Evolutionary conservation across 2,329 filamentous ascomycete genomes (phyloP), one percentile per base, ranked within the genome.

Genomic region (Colletotrichum sp.): DNA sequence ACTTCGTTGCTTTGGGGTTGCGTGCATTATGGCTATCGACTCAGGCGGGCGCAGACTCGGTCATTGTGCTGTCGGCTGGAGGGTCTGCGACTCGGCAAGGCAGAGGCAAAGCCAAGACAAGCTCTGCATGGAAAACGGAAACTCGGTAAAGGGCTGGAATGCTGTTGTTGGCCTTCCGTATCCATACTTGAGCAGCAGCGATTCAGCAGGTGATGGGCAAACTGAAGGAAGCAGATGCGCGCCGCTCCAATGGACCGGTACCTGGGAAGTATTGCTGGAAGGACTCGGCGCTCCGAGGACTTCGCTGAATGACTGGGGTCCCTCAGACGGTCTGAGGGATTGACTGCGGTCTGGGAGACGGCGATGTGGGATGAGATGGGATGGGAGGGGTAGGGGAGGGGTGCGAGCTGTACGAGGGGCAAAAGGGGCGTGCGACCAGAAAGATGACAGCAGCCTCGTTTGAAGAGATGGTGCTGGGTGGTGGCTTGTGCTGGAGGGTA

Each of bases 191-290:
- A 61, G 59, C 59, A 61, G 59, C 59, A 32, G 34, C 61, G 61
- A 64, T 39, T 67, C 27, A 22, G 32, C 32, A 64, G 44, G 36
- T 28, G 28, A 32, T 15, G 28, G 27, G 22, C 60, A 48, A 48
- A 27, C 34, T 28, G 32, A 48, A 28, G 60, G 15, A 36, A 34
- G 36, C 36, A 52, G 57, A 27, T 30, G 28, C 32, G 72, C 63
- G 69, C 68, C 61, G 73, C 69, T 75, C 69, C 73, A 72, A 36
- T 27, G 64, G 64, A 72, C 73, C 73, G 73, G 73, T 75, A 75
- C 69, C 59, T 70, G 68, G 68, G 60, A 70, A 70, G 68, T 70
- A 63, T 59, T 70, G 57, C 16, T 70, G 55, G 27, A 27, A 52
- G 30, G 68, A 63, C 68, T 70, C 68, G 68, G 44, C 68, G 68